Conservation (phyloP, 345 rosid species). For the Lenwebbia sp. region DNA sequence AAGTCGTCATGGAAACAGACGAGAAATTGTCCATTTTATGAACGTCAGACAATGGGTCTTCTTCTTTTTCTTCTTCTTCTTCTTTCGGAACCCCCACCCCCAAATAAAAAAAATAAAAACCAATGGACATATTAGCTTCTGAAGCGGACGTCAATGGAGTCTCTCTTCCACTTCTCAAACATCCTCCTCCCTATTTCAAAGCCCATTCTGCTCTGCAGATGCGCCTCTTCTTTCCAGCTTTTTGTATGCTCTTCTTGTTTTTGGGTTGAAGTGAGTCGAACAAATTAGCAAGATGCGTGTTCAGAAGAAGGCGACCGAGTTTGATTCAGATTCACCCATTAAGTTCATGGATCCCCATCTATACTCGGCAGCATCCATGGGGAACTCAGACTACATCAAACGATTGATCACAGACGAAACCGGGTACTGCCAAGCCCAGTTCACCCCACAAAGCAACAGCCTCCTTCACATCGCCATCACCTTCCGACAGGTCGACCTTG, state of each 20-base stretch:
- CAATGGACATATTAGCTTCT: too few species aligned
- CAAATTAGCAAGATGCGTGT: background rate
- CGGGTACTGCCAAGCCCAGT: background rate
- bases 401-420: background rate
- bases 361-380: background rate
- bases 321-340: background rate
- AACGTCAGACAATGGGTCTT: background rate
- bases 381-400: background rate
- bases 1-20: background rate
- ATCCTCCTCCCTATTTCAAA: background rate
- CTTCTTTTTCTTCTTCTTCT: background rate
- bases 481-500: slow-evolving; percentile 3
- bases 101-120: too few species aligned
- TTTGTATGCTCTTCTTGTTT: background rate
- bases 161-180: background rate
- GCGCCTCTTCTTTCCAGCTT: background rate
- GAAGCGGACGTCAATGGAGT: background rate
- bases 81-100: too few species aligned
- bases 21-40: background rate
- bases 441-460: slow-evolving; percentile 19
- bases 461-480: slow-evolving; percentile 24
- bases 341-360: background rate
- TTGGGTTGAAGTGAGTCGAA: background rate
- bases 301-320: background rate
- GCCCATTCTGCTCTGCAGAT: background rate